Percentiles rank a stretch among this genome's conserved stretches.
Evolutionary conservation across 495 filamentous ascomycete species (phyloP).

Genomic region (Cercophora sp.): DNA sequence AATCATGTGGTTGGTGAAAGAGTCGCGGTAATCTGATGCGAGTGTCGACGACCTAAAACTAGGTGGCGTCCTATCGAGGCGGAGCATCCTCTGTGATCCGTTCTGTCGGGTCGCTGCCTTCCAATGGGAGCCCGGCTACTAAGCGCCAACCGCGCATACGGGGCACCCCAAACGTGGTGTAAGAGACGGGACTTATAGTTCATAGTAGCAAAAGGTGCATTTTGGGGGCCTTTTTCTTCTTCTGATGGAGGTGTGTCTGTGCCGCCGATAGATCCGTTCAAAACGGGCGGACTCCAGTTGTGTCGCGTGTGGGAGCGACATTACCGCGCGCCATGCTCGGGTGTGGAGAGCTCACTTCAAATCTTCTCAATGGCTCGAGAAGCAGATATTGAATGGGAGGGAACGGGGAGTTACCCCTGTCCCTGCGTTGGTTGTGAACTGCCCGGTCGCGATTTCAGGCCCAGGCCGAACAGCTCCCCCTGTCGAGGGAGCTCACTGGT

Average conservation of each 20-base stretch:
- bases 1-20: background rate
- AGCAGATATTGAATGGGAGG: no score
- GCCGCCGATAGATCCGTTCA: background rate
- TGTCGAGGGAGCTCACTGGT: no score
- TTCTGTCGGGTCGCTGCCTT: background rate
- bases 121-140: background rate
- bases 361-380: background rate
- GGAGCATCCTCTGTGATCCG: background rate
- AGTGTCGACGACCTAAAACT: background rate
- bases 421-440: no score
- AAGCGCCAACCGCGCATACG: slow-evolving; percentile 12
- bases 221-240: background rate
- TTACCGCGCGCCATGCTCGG: background rate
- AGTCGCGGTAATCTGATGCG: background rate
- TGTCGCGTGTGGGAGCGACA: background rate
- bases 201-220: no score
- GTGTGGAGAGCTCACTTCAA: background rate
- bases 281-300: no score
- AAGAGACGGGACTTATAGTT: no score
- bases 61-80: background rate
- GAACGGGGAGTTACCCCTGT: no score
- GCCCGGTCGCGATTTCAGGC: no score
- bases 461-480: slow-evolving; percentile 34
- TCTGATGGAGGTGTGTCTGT: no score
- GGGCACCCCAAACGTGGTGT: slow-evolving; percentile 5